These are phyloP conservation scores for Fusarium devonianum DNA, from an alignment of 2,329 filamentous ascomycete species.

Conservation along the genomic window DNA sequence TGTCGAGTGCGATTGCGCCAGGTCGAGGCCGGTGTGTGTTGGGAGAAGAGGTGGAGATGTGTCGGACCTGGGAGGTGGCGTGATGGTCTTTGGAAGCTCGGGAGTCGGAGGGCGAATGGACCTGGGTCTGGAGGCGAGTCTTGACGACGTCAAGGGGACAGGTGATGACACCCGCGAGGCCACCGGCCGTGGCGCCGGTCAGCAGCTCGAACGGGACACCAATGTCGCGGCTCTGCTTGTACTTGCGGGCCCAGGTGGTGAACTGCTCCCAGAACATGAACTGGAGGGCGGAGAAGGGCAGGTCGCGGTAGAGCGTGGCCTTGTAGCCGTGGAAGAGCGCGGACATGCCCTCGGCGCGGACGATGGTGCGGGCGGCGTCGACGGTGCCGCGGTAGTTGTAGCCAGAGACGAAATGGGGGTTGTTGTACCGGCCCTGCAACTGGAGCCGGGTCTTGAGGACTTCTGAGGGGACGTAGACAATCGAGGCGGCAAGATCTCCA, in stretches of 20 bases:
- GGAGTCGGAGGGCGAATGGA: constrained; percentile 54
- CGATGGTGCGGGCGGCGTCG: constrained; percentile 86
- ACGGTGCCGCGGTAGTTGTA: constrained; percentile 93
- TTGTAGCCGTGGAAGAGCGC: constrained; percentile 98
- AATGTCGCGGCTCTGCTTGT: constrained; percentile 82
- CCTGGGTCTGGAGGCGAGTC: constrained; percentile 93
- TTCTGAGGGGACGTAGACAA: constrained; percentile 96
- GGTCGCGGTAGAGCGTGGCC: constrained; percentile 90
- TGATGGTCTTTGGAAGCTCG: constrained; percentile 46
- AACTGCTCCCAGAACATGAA: constrained; percentile 99
- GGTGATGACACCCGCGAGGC: constrained; percentile 91
- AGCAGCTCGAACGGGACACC: constrained; percentile 84
- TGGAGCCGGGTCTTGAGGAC: constrained; percentile 97
- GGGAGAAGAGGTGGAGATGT: constrained; percentile 89
- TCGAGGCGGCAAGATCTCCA: constrained; percentile 88
- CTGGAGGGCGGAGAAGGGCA: constrained; percentile 94
- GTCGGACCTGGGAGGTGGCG: constrained; percentile 63
- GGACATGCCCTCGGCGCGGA: constrained; percentile 78
- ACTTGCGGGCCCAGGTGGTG: constrained; percentile 79
- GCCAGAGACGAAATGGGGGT: constrained; percentile 89
- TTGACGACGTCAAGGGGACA: constrained; percentile 98
- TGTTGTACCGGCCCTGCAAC: constrained; percentile 93
- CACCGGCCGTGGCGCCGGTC: constrained; percentile 88
- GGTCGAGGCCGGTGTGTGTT: constrained; percentile 83
- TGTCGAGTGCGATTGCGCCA: constrained; percentile 81